A percentile compares a stretch with the other conserved stretches of the same genome.
These are phyloP conservation scores for Cladosporium sp. DNA, from an alignment of 2,329 filamentous ascomycete species.

Conservation along the genomic window DNA sequence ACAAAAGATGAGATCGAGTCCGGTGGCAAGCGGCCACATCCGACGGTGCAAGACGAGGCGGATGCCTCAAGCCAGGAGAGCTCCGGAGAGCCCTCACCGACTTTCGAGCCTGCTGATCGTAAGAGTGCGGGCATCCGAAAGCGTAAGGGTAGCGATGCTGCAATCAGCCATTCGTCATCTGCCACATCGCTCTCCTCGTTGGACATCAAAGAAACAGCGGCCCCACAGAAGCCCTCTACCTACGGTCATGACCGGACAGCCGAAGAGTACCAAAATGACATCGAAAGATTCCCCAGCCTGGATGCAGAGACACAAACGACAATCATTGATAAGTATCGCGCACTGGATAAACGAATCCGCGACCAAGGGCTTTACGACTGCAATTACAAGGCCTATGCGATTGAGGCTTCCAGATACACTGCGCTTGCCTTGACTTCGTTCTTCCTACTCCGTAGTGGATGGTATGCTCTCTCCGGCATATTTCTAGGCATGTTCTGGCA, in stretches of 20 bases:
- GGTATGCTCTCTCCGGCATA: slow-evolving; percentile 64
- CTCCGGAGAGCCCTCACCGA: slow-evolving; percentile 60
- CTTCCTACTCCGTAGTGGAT: slow-evolving; percentile 44
- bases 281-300: slow-evolving; percentile 76
- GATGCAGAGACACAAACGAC: slow-evolving; percentile 72
- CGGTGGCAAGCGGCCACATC: slow-evolving; percentile 9
- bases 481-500: slow-evolving; percentile 89
- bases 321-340: slow-evolving; percentile 81
- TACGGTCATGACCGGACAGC: slow-evolving; percentile 72
- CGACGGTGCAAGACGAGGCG: slow-evolving; percentile 36
- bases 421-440: slow-evolving; percentile 66
- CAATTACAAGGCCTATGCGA: slow-evolving; percentile 76
- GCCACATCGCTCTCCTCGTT: slow-evolving; percentile 61
- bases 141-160: not conserved
- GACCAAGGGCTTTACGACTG: slow-evolving; percentile 80
- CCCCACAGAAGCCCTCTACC: slow-evolving; percentile 48
- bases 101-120: slow-evolving; percentile 58
- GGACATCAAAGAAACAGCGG: slow-evolving; percentile 43
- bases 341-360: slow-evolving; percentile 69
- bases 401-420: slow-evolving; percentile 73
- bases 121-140: not conserved
- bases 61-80: slow-evolving; percentile 37
- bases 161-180: slow-evolving; percentile 47
- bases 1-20: slow-evolving; percentile 46
- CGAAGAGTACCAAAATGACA: slow-evolving; percentile 74